phyloP scores from a whole-genome alignment of 2,329 filamentous ascomycete species.

The Phyllosticta capitalensis region DNA sequence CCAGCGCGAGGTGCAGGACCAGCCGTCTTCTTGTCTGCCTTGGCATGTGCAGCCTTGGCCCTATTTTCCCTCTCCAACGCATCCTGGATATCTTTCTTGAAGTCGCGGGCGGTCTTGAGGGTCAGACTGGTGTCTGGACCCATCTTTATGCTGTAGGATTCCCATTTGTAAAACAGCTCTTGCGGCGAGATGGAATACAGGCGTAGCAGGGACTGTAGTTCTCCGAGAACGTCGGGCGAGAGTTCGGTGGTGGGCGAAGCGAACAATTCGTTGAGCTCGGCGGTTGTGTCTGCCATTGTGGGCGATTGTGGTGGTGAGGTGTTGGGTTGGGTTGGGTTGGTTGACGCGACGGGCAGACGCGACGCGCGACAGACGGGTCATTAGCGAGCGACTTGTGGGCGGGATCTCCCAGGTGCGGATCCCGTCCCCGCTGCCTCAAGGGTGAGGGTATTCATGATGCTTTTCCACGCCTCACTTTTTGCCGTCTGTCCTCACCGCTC shows the following conservation, averaged over 20 bases:
- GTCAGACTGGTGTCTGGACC: slow-evolving; percentile 68
- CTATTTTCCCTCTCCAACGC: slow-evolving; percentile 67
- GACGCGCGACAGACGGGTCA: slow-evolving; percentile 10
- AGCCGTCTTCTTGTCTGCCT: slow-evolving; percentile 52
- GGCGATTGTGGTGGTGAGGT: neutral
- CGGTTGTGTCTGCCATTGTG: slow-evolving; percentile 41
- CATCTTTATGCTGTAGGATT: slow-evolving; percentile 95
- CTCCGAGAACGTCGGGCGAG: slow-evolving; percentile 65
- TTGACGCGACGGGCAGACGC: slow-evolving; percentile 14
- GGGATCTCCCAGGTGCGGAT: neutral
- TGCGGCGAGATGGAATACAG: slow-evolving; percentile 72
- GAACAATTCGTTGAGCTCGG: slow-evolving; percentile 52
- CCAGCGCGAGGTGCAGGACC: slow-evolving; percentile 50
- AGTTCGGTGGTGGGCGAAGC: slow-evolving; percentile 45
- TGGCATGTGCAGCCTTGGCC: slow-evolving; percentile 50
- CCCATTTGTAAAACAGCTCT: slow-evolving; percentile 97
- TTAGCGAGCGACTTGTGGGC: neutral
- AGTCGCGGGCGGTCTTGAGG: slow-evolving; percentile 60
- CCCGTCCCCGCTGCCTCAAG: too few relatives aligned
- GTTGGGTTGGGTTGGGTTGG: slow-evolving; percentile 2
- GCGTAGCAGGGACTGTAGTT: slow-evolving; percentile 77
- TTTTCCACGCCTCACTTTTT: neutral
- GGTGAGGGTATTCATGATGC: neutral
- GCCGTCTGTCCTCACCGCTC: neutral
- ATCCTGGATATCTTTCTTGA: slow-evolving; percentile 84